Evolutionary conservation across 495 filamentous ascomycete species (phyloP).

Genomic region (Talaromyces stipitatus): DNA sequence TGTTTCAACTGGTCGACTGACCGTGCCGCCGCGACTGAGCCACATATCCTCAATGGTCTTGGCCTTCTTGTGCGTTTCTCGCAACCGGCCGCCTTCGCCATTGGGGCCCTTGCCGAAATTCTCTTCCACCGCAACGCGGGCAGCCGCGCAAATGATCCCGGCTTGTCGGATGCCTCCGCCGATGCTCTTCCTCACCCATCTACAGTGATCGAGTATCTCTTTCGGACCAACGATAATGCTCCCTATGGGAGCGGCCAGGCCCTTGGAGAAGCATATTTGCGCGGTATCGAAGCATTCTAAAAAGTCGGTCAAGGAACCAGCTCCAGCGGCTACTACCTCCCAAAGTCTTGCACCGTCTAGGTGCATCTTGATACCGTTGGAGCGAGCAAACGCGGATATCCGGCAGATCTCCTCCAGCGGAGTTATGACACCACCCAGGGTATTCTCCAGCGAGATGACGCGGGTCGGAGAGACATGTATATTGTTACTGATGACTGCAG

Average conservation of each 20-base stretch:
- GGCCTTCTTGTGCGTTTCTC: slow-evolving; percentile 53
- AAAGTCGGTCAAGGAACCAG: slow-evolving; percentile 1
- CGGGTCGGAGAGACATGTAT: slow-evolving; percentile 44
- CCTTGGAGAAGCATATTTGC: slow-evolving; percentile 10
- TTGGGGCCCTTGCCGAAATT: slow-evolving; percentile 53
- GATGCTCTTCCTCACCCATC: slow-evolving; percentile 9
- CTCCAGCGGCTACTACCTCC: slow-evolving; percentile 11
- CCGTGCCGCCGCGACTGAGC: slow-evolving; percentile 44
- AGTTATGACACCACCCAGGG: slow-evolving; percentile 11
- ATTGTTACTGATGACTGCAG: slow-evolving; percentile 1
- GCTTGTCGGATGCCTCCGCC: slow-evolving; percentile 18
- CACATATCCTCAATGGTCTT: slow-evolving; percentile 55
- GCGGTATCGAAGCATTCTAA: slow-evolving; percentile 10
- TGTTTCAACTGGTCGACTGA: slow-evolving; percentile 52
- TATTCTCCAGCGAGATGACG: slow-evolving; percentile 15
- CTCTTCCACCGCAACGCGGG: slow-evolving; percentile 39
- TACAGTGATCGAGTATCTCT: not conserved
- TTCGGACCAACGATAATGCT: slow-evolving; percentile 5
- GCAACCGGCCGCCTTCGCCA: slow-evolving; percentile 56
- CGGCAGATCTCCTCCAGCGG: slow-evolving; percentile 11
- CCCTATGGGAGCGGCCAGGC: slow-evolving; percentile 11
- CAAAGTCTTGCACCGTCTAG: slow-evolving; percentile 19
- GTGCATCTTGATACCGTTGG: slow-evolving; percentile 11
- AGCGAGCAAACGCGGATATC: slow-evolving; percentile 10
- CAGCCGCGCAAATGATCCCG: slow-evolving; percentile 38